These are phyloP conservation scores for Lentinula lateritia DNA, from an alignment of 768 basidiomycete species.

Conservation along the genomic window DNA sequence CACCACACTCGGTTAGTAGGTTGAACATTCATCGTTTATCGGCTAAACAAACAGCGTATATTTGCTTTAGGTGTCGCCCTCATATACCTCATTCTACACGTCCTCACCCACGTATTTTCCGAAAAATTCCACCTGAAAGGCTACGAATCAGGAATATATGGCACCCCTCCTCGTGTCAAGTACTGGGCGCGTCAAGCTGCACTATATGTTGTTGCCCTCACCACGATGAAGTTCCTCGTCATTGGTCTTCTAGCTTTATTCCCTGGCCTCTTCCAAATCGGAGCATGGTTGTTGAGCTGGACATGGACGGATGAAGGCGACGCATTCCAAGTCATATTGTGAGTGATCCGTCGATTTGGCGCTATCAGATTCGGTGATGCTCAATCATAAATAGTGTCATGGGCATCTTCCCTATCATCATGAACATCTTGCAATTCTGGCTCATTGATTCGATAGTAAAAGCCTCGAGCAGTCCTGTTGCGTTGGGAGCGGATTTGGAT, in stretches of 20 bases:
- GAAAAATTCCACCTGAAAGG: conserved; percentile 65
- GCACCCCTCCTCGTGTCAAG: conserved; percentile 67
- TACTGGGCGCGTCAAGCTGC: conserved; percentile 76
- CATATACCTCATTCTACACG: conserved; percentile 68
- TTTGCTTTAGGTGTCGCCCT: conserved; percentile 64
- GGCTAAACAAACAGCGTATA: background rate
- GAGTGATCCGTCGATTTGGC: conserved; percentile 23
- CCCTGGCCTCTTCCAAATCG: conserved; percentile 66
- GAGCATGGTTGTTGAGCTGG: conserved; percentile 87
- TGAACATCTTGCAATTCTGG: conserved; percentile 93
- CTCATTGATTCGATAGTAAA: conserved; percentile 92
- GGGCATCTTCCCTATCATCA: conserved; percentile 85
- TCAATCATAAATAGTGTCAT: conserved; percentile 52
- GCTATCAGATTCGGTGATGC: background rate
- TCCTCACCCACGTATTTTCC: conserved; percentile 58
- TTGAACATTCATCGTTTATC: background rate
- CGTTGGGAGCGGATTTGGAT: conserved; percentile 29
- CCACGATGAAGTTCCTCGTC: conserved; percentile 91
- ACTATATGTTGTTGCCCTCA: conserved; percentile 76
- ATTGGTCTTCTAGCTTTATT: conserved; percentile 66
- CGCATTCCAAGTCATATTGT: conserved; percentile 76
- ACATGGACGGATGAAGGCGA: conserved; percentile 57
- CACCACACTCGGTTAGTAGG: conserved; percentile 74
- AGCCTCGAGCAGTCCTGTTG: conserved; percentile 40
- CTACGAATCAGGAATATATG: conserved; percentile 85